Conservation (phyloP, 441 rosid species). For the Viola pubescens region DNA sequence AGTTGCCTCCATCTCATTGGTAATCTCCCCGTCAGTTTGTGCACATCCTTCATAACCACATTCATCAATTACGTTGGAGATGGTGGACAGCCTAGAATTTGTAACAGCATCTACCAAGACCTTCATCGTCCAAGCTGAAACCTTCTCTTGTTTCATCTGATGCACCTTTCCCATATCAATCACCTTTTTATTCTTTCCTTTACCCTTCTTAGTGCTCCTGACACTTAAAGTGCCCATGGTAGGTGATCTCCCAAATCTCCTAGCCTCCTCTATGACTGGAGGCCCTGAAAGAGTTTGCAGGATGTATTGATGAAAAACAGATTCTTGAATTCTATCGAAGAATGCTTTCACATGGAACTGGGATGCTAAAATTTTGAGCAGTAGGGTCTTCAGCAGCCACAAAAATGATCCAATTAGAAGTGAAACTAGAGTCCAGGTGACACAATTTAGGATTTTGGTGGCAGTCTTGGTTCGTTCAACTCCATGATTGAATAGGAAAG, state of each 20-base stretch:
- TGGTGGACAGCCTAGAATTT: constrained; percentile 59
- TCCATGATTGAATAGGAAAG: constrained; percentile 38
- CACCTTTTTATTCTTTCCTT: constrained; percentile 36
- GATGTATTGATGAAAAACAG: constrained; percentile 73
- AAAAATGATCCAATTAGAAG: constrained; percentile 56
- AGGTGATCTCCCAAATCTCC: constrained; percentile 37
- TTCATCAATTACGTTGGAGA: constrained; percentile 53
- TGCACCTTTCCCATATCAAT: constrained; percentile 74
- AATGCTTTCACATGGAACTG: constrained; percentile 68
- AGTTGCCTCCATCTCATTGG: constrained; percentile 72
- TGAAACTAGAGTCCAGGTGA: constrained; percentile 57
- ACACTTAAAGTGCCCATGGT: constrained; percentile 48
- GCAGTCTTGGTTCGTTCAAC: constrained; percentile 34
- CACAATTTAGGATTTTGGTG: constrained; percentile 30
- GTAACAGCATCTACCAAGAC: constrained; percentile 71
- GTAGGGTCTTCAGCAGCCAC: constrained; percentile 58
- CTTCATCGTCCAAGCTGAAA: constrained; percentile 87
- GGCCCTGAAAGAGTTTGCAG: constrained; percentile 70
- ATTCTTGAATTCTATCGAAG: constrained; percentile 86
- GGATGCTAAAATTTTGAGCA: constrained; percentile 72
- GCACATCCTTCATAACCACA: constrained; percentile 20
- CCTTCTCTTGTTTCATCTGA: constrained; percentile 71
- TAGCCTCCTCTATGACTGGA: constrained; percentile 62
- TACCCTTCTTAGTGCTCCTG: constrained; percentile 38
- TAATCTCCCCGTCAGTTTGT: constrained; percentile 54